Evolutionary conservation across 1,284 basidiomycete species (phyloP), one percentile per base, ranked within the genome.

Genomic region (Trichosporon sp.): DNA sequence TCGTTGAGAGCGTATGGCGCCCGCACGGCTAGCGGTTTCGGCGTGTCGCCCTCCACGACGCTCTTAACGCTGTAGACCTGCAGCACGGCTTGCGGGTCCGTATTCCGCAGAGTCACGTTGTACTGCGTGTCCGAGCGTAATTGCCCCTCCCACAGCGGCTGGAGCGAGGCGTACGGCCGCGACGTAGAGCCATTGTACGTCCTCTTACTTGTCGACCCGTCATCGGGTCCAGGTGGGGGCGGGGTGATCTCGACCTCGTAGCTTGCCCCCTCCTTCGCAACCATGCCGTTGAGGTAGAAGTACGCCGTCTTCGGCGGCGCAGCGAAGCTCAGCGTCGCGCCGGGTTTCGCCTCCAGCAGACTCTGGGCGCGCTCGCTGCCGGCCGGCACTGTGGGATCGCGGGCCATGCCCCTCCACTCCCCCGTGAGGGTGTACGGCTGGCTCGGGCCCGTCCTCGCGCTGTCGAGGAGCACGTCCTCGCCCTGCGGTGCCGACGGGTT

Each of bases 71-170:
- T 16, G 49, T 29, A 54, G 14, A 31, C 14, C 49, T 27, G 16
- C 14, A 54, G 49, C 27, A 29, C 27, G 4, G 49, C 49, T 10
- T 19, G 9, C 8, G 13, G 13, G 49, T 54, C 49, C 27, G 27
- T 54, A 16, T 54, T 54, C 4, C 25, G 16, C 14, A 54, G 14
- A 3, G 49, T 54, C 14, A 54, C 27, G 49, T 54, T 54, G 49
- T 54, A 54, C 27, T 5, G 4, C 29, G 13, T 13, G 25, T 29
- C 49, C 4, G 49, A 13, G 19, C 31, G 16, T 7, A 54, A 27
- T 5, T 29, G 49, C 14, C 49, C 49, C 49, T 54, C 49, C 49
- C 49, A 54, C 49, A 54, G 49, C 49, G 49, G 49, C 49, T 54
- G 49, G 5, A 29, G 25, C 10, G 25, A 29, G 19, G 25, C 49